Evolutionary conservation across 805 yeast genomes (phyloP).

Genomic region (Saccharomycopsis selenospora): DNA sequence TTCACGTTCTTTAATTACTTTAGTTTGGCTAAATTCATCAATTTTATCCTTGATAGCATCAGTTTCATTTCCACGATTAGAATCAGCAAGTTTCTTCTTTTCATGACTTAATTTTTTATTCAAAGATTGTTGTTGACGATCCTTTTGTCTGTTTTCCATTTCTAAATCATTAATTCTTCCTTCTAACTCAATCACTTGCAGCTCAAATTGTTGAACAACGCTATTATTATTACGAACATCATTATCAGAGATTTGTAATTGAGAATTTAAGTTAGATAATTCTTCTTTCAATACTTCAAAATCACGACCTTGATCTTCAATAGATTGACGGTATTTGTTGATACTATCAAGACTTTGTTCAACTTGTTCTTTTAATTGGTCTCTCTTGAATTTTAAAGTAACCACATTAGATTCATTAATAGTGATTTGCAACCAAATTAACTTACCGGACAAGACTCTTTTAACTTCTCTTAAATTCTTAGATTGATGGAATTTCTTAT

Average conservation of each 20-base stretch:
- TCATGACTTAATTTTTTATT: constrained; percentile 29
- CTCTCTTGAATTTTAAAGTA: constrained; percentile 18
- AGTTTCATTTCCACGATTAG: constrained; percentile 35
- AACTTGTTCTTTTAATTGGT: constrained; percentile 20
- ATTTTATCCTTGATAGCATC: constrained; percentile 23
- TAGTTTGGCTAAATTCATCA: constrained; percentile 24
- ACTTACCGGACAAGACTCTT: constrained; percentile 39
- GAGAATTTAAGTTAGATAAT: constrained; percentile 23
- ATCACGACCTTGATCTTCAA: constrained; percentile 21
- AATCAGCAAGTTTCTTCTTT: constrained; percentile 32
- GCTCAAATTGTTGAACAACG: background rate
- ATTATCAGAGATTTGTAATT: constrained; percentile 23
- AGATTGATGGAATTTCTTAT: constrained; percentile 34
- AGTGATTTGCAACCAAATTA: constrained; percentile 39
- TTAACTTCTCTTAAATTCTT: constrained; percentile 35
- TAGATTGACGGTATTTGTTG: background rate
- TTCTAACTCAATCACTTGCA: constrained; percentile 10
- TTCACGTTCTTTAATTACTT: constrained; percentile 15
- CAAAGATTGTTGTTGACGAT: constrained; percentile 25
- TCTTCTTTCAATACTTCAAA: constrained; percentile 20
- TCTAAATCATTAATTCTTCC: constrained; percentile 19
- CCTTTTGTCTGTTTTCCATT: constrained; percentile 12
- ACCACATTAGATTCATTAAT: constrained; percentile 25
- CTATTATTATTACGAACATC: constrained; percentile 22
- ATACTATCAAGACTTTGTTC: constrained; percentile 11